Conservation (phyloP, 164 flowering plant genomes). For the Sedum album region DNA sequence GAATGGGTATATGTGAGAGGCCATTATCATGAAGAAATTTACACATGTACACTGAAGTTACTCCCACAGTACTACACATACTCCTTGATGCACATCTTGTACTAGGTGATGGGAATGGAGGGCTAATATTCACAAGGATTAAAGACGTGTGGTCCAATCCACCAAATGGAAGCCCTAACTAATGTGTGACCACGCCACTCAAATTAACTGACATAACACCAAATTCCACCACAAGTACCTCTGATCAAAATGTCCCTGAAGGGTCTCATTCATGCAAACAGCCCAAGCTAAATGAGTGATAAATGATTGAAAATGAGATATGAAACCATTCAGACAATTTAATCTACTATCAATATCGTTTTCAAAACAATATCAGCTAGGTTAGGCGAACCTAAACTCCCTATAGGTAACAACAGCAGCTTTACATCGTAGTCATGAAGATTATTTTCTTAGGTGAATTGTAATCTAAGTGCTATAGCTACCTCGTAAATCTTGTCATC, state of each 20-base stretch:
- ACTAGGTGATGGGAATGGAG: background rate
- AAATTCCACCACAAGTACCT: background rate
- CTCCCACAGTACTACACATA: background rate
- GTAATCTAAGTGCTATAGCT: background rate
- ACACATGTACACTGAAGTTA: background rate
- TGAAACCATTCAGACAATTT: background rate
- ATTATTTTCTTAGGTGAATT: background rate
- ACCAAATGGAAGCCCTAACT: slow-evolving; percentile 2
- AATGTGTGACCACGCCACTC: background rate
- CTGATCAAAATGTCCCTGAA: background rate
- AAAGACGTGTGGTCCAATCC: slow-evolving; percentile 4
- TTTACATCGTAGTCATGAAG: background rate
- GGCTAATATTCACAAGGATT: background rate
- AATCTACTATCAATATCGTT: background rate
- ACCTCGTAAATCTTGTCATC: too few relatives aligned
- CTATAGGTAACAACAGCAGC: background rate
- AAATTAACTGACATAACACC: background rate
- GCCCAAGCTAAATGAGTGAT: background rate
- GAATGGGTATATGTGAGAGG: background rate
- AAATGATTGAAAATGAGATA: background rate
- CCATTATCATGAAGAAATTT: background rate
- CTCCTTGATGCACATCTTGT: background rate
- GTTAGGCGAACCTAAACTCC: background rate
- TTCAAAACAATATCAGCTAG: background rate
- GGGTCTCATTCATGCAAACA: background rate